These are phyloP conservation scores for Hemerocallis citrina DNA, from an alignment of 106 monocot species.

Conservation along the genomic window DNA sequence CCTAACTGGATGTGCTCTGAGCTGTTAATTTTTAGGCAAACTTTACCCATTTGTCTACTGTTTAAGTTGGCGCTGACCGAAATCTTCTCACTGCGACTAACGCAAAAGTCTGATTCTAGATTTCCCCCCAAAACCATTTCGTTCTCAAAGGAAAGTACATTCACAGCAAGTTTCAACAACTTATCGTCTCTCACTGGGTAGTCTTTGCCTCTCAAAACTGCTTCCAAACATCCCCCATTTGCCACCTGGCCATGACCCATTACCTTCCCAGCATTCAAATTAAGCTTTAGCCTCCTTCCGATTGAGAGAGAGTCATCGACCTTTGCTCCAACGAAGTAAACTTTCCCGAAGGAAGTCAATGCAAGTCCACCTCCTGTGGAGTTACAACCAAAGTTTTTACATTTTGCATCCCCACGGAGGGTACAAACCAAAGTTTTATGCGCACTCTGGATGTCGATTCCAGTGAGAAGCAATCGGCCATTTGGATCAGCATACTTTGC, in stretches of 20 bases:
- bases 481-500: conserved; percentile 23
- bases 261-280: conserved; percentile 37
- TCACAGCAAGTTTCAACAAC: conserved; percentile 22
- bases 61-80: conserved; percentile 65
- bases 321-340: conserved; percentile 50
- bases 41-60: conserved; percentile 50
- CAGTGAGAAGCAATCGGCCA: conserved; percentile 16
- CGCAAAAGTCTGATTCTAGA: conserved; percentile 59
- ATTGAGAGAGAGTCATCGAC: conserved; percentile 65
- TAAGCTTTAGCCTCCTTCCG: conserved; percentile 37
- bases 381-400: conserved; percentile 38
- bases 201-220: conserved; percentile 54
- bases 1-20: conserved; percentile 52
- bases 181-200: conserved; percentile 85
- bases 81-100: conserved; percentile 32
- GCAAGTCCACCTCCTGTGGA: conserved; percentile 44
- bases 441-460: conserved; percentile 56
- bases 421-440: conserved; percentile 53
- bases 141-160: conserved; percentile 53
- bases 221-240: conserved; percentile 63
- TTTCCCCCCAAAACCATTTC: conserved; percentile 60
- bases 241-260: conserved; percentile 42
- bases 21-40: conserved; percentile 44
- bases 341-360: conserved; percentile 47
- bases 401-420: conserved; percentile 37